phyloP scores from a whole-genome alignment of 78 protist species.

The Emiliania huxleyi region DNA sequence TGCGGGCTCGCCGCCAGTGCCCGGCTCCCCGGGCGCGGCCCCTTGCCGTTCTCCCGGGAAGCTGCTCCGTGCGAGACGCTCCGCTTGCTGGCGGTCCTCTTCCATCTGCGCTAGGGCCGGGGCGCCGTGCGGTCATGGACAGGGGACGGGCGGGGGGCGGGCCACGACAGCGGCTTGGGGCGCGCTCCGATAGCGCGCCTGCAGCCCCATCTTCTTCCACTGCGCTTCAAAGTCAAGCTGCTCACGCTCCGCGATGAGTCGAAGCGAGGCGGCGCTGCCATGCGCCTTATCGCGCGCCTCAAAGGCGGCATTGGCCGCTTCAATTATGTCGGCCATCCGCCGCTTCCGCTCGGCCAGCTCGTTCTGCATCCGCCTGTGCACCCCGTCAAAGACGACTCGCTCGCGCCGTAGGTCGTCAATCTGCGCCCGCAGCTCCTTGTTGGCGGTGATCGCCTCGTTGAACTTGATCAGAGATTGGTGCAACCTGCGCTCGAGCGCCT shows the following conservation, averaged over 20 bases:
- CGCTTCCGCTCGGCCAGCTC: slow-evolving; percentile 59
- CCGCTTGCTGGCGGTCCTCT: too few species aligned
- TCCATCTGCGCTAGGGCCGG: too few species aligned
- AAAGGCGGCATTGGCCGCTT: slow-evolving; percentile 62
- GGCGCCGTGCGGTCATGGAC: too few species aligned
- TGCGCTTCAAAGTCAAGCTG: slow-evolving; percentile 32
- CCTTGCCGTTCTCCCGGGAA: too few species aligned
- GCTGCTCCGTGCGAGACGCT: too few species aligned
- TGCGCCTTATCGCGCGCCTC: slow-evolving; percentile 64
- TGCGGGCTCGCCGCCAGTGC: too few species aligned
- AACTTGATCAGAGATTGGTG: slow-evolving; percentile 63
- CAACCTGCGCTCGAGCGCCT: slow-evolving; percentile 10
- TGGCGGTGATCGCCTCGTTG: slow-evolving; percentile 71
- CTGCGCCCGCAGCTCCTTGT: slow-evolving; percentile 65
- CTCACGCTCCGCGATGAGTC: slow-evolving; percentile 40
- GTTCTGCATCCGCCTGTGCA: slow-evolving; percentile 66
- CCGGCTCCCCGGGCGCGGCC: too few species aligned
- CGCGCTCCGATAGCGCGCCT: too few species aligned
- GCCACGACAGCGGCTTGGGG: too few species aligned
- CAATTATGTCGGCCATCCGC: slow-evolving; percentile 64
- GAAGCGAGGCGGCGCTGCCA: background rate
- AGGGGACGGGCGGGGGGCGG: too few species aligned
- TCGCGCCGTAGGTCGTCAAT: slow-evolving; percentile 82
- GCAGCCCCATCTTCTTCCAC: slow-evolving; percentile 39
- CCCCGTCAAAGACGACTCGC: slow-evolving; percentile 70